phyloP scores from a whole-genome alignment of 306 rosid genomes.

The Fragaria nilgerrensis region DNA sequence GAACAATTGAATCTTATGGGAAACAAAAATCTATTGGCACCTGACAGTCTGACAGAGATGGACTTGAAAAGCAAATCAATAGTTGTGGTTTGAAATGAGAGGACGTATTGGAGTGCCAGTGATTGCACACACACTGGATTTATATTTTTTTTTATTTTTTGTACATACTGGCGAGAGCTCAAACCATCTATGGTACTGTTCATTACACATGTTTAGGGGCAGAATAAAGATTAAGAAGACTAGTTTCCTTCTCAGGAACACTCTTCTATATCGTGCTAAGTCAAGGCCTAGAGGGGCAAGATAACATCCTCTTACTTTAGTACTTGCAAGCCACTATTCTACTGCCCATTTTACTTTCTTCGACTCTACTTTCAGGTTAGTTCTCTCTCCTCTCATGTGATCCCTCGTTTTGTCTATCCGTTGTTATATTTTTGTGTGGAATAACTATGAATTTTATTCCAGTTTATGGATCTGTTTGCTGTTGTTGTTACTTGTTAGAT shows the following conservation, averaged over 20 bases:
- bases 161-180: background rate
- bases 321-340: background rate
- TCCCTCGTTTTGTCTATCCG: background rate
- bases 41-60: background rate
- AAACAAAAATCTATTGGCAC: background rate
- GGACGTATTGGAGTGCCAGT: background rate
- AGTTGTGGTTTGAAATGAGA: background rate
- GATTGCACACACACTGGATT: background rate
- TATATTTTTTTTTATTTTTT: background rate
- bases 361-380: background rate
- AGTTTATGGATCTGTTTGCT: background rate
- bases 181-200: background rate
- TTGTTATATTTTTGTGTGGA: background rate
- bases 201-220: background rate
- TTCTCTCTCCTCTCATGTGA: background rate
- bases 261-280: background rate
- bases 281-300: background rate
- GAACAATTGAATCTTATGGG: slow-evolving; percentile 16
- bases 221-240: background rate
- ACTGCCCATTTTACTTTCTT: background rate
- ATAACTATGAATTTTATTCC: background rate
- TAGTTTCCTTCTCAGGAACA: background rate
- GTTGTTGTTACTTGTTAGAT: background rate
- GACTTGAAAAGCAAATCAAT: background rate
- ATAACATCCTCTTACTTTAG: background rate